Conservation (phyloP, 2,329 filamentous ascomycete genomes). For the Xylaria sp. region DNA sequence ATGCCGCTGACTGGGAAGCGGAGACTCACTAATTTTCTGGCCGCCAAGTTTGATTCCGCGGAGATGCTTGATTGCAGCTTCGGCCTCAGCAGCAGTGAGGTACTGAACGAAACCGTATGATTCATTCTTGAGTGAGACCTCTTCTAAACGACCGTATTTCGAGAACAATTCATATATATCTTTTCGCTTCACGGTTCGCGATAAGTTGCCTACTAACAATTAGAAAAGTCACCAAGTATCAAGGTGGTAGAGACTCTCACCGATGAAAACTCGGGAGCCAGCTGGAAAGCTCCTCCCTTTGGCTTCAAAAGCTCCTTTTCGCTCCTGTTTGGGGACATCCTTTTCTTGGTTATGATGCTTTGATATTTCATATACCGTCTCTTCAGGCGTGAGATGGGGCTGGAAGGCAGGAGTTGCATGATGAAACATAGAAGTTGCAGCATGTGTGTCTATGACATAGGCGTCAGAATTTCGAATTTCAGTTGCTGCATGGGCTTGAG, state of each 20-base stretch:
- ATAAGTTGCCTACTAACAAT: conserved; percentile 76
- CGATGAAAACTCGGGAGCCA: conserved; percentile 80
- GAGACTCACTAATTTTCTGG: conserved; percentile 85
- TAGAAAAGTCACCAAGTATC: conserved; percentile 34
- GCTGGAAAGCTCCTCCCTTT: conserved; percentile 82
- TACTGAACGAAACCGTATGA: conserved; percentile 97
- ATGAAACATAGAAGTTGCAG: conserved; percentile 38
- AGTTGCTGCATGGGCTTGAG: conserved; percentile 43
- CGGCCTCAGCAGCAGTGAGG: conserved; percentile 75
- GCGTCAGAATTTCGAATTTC: conserved; percentile 32
- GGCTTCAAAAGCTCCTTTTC: conserved; percentile 76
- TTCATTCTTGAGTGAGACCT: conserved; percentile 92
- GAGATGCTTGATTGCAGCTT: conserved; percentile 74
- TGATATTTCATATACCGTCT: conserved; percentile 20
- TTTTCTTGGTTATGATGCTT: conserved; percentile 56
- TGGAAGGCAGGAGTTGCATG: conserved; percentile 31
- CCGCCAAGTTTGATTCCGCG: conserved; percentile 84
- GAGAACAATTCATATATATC: conserved; percentile 94
- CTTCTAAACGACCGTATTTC: conserved; percentile 82
- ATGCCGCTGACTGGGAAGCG: not conserved
- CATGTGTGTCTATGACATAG: conserved; percentile 37
- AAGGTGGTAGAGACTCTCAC: too few species aligned
- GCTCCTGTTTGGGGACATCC: conserved; percentile 73
- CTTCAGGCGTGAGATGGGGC: conserved; percentile 25
- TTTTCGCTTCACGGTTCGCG: conserved; percentile 90